These are phyloP conservation scores for Kwoniella newhampshirensis DNA, from an alignment of 768 basidiomycete genomes.

Conservation along the genomic window DNA sequence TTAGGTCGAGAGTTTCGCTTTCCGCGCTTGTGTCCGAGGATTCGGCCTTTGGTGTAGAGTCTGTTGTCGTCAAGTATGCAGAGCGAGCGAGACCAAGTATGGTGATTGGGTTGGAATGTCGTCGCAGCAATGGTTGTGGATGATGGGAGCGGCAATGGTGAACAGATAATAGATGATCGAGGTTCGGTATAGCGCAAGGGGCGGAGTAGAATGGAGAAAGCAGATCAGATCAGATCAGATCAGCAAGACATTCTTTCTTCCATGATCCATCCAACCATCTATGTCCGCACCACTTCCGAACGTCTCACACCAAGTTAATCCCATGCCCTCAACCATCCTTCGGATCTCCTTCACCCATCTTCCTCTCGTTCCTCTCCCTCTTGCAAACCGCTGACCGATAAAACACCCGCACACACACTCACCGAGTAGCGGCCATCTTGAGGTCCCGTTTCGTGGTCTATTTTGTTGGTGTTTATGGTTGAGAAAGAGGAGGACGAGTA, in stretches of 20 bases:
- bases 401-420: slow-evolving; percentile 2
- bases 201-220: not conserved
- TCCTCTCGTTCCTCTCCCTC: not conserved
- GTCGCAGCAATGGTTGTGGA: not conserved
- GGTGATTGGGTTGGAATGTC: not conserved
- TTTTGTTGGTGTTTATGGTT: slow-evolving; percentile 20
- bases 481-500: not conserved
- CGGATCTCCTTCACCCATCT: not conserved
- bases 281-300: too few relatives aligned
- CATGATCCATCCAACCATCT: too few relatives aligned
- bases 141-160: too few relatives aligned
- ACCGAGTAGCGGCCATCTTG: slow-evolving; percentile 33
- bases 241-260: too few relatives aligned
- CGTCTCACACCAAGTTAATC: too few relatives aligned
- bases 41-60: slow-evolving; percentile 93
- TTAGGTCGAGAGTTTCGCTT: slow-evolving; percentile 96
- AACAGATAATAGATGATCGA: too few relatives aligned
- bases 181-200: too few relatives aligned
- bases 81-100: not conserved
- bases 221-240: too few relatives aligned
- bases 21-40: slow-evolving; percentile 96
- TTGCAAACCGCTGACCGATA: not conserved
- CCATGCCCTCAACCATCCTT: too few relatives aligned
- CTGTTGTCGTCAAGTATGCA: slow-evolving; percentile 55
- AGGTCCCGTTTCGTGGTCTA: slow-evolving; percentile 3